Evolutionary conservation across 2,329 filamentous ascomycete genomes (phyloP), one percentile per base, ranked within the genome.

Genomic region (Ramularia endophylla): DNA sequence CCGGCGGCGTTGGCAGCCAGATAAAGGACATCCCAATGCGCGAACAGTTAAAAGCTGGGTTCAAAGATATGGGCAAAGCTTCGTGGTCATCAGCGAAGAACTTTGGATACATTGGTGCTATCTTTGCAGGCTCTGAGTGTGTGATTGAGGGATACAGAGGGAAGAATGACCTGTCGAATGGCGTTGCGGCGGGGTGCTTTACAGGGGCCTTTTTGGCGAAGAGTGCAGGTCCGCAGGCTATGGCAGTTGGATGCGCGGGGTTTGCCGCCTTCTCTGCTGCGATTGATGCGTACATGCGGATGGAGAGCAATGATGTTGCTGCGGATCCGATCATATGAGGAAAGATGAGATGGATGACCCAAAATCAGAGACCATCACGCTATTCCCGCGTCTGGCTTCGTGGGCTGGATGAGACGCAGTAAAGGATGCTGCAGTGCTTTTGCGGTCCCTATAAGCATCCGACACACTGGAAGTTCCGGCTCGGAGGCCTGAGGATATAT

Each of bases 111-210:
- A 87, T 98, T 36, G 92, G 92, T 56, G 85, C 87, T 2, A 76
- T 97, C 15, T 98, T 94, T 70, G 78, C 81, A 12, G 90, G 90
- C 29, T 94, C 92, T 39, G 92, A 98, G 69, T 98, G 92, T 70
- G 88, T 86, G 51, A 88, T 98, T 59, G 92, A 98, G 66, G 89
- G 89, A 0, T 75, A 86, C 56, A 78, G 92, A 20, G 92, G 89
- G 16, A 95, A 94, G 72, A 95, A 97, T 67, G 92, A 97, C 64
- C 66, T 97, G 20, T 78, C 72, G 50, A 98, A 98, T 69, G 87
- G 87, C 40, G 81, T 92, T 4, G 78, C 82, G 4, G 87, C 89
- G 0, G 92, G 92, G 0, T 97, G 90, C 61, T 71, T 95, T 40
- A 95, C 92, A 8, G 92, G 92, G 12, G 92, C 87, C 13, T 85